Percentiles rank a stretch among this genome's conserved stretches.
These are phyloP conservation scores for Triticum timopheevii DNA, from an alignment of 176 grass and related monocot genomes.

Conservation along the genomic window DNA sequence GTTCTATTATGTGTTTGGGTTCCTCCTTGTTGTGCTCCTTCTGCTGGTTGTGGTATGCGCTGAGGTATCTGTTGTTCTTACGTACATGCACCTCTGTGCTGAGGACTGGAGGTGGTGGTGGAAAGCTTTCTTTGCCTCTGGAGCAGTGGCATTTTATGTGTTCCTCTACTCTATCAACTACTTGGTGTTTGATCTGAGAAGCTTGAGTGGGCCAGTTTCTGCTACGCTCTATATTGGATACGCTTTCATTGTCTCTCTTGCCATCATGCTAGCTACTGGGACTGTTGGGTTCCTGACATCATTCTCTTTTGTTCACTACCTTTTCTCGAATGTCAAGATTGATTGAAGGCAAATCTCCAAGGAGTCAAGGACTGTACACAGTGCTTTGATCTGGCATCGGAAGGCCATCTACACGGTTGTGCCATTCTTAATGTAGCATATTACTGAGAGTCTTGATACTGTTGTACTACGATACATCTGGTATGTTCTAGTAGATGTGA, in stretches of 20 bases:
- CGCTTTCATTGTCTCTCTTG: constrained; percentile 71
- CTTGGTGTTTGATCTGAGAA: constrained; percentile 83
- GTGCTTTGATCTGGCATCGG: constrained; percentile 28
- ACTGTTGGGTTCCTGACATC: constrained; percentile 79
- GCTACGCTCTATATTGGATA: constrained; percentile 82
- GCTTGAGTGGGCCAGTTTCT: constrained; percentile 83
- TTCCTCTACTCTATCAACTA: constrained; percentile 91
- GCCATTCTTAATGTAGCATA: constrained; percentile 42
- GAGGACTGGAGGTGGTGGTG: constrained; percentile 96
- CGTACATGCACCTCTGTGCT: constrained; percentile 88
- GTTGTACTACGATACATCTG: constrained; percentile 31
- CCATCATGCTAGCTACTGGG: constrained; percentile 84
- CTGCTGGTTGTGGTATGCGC: constrained; percentile 78
- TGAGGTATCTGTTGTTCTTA: constrained; percentile 89
- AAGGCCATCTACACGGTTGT: constrained; percentile 9
- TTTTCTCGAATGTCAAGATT: constrained; percentile 90
- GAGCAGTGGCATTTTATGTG: constrained; percentile 71
- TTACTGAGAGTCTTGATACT: constrained; percentile 30
- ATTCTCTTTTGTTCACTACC: constrained; percentile 81
- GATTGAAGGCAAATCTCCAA: constrained; percentile 52
- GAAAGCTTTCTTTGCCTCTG: constrained; percentile 87
- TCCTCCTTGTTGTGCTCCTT: constrained; percentile 78
- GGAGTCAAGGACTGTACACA: neutral
- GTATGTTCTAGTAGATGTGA: constrained; percentile 30
- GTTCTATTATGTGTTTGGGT: constrained; percentile 92